phyloP scores from a whole-genome alignment of 2,329 filamentous ascomycete genomes.

The Neoarthrinium moseri region DNA sequence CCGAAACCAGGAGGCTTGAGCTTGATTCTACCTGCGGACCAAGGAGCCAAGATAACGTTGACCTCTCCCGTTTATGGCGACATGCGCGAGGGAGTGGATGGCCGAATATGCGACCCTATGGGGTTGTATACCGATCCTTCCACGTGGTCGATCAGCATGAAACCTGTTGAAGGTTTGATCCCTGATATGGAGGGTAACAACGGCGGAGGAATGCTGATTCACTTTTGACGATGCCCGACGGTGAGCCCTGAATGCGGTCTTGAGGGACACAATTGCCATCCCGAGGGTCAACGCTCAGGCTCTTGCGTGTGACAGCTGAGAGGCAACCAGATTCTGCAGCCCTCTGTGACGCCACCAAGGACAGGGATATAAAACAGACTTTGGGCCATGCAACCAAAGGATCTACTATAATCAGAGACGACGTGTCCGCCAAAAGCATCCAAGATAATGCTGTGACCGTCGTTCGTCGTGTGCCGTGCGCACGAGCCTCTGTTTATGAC shows the following conservation, averaged over 20 bases:
- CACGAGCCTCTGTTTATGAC: constrained; percentile 5
- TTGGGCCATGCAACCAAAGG: background rate
- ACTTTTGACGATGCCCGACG: background rate
- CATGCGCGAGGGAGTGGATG: background rate
- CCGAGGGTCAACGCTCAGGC: background rate
- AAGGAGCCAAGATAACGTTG: constrained; percentile 2
- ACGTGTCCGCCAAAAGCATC: background rate
- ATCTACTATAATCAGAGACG: constrained; percentile 5
- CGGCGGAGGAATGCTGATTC: background rate
- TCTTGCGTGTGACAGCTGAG: background rate
- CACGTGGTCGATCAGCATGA: constrained; percentile 9
- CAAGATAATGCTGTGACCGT: background rate
- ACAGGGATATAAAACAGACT: constrained; percentile 7
- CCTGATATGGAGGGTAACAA: constrained; percentile 1
- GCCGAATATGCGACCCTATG: constrained; percentile 1
- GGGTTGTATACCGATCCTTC: background rate
- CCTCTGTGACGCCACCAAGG: constrained; percentile 1
- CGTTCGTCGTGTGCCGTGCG: background rate
- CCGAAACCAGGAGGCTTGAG: background rate
- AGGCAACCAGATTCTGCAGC: background rate
- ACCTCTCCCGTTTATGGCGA: constrained; percentile 4
- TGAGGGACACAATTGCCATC: background rate
- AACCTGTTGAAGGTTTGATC: constrained; percentile 7
- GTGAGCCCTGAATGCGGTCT: background rate
- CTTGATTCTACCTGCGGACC: constrained; percentile 2